Conservation (phyloP, 2,329 filamentous ascomycete species). For the Phyllosticta capitalensis region DNA sequence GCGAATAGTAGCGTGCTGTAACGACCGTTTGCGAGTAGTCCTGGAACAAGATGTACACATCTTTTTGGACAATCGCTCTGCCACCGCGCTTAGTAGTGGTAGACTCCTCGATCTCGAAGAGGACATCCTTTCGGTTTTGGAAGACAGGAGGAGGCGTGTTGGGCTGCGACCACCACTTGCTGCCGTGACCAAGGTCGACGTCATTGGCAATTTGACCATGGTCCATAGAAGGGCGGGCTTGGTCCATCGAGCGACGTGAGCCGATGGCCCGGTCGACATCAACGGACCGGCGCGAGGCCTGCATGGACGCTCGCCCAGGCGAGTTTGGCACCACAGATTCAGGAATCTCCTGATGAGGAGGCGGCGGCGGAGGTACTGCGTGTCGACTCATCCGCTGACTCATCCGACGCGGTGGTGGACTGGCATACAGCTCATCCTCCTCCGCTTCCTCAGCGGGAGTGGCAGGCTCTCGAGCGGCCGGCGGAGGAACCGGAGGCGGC, state of each 20-base stretch:
- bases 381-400: slow-evolving; percentile 16
- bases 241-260: slow-evolving; percentile 61
- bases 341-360: slow-evolving; percentile 27
- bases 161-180: slow-evolving; percentile 79
- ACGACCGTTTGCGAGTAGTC: slow-evolving; percentile 95
- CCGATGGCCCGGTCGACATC: slow-evolving; percentile 50
- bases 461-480: slow-evolving; percentile 13
- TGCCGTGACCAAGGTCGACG: slow-evolving; percentile 64
- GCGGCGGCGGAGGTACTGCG: slow-evolving; percentile 25
- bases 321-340: slow-evolving; percentile 25
- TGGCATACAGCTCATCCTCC: slow-evolving; percentile 29
- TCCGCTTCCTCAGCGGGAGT: slow-evolving; percentile 19
- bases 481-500: slow-evolving; percentile 28
- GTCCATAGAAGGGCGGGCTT: slow-evolving; percentile 62
- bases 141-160: slow-evolving; percentile 72
- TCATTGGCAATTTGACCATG: slow-evolving; percentile 82
- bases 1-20: slow-evolving; percentile 66
- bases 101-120: slow-evolving; percentile 73
- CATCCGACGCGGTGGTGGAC: slow-evolving; percentile 21
- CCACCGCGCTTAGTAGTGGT: slow-evolving; percentile 59
- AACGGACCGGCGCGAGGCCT: slow-evolving; percentile 47
- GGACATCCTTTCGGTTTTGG: slow-evolving; percentile 72
- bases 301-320: slow-evolving; percentile 19
- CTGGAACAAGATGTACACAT: slow-evolving; percentile 80
- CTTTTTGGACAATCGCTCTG: slow-evolving; percentile 63